Base-by-base conservation (phyloP, 2,329 filamentous ascomycete species). In the Pseudogymnoascus sp. region DNA sequence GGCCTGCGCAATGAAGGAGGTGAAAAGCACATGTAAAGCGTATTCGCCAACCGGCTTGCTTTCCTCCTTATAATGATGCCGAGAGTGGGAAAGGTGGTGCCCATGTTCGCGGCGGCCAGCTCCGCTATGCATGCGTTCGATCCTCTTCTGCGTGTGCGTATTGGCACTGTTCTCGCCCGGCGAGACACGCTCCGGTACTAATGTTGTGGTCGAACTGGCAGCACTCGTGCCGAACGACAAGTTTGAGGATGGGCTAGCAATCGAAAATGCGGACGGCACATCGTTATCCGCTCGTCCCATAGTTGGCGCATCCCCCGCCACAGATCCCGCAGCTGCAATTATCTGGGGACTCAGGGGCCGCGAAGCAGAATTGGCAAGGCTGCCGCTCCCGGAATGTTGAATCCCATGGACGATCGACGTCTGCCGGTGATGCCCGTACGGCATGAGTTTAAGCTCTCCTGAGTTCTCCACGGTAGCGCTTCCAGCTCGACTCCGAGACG, bases 401-500 rank as follows among this genome's bases (percentile, higher is more conserved):
- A 96, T 87, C 71, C 94, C 93, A 84, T 97, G 91, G 63, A 97
- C 92, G 69, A 97, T 97, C 58, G 93, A 97, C 0, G 93, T 96
- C 78, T 99, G 92, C 62, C 94, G 88, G 76, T 97, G 92, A 75
- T 99, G 92, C 64, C 90, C 91, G 80, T 97, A 86, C 45, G 45
- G 45, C 45, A 55, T 55, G 45, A 55, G 45, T 55, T 55, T 55
- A 55, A 33, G 45, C 25, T 55, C 45, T 33, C 45, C 45, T 19
- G 28, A 55, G n/a, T 19, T 33, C 45, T 55, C 45, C n/a, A 55
- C 45, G 8, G 14, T 33, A 19, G 45, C 45, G 28, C 45, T 55
- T 33, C 45, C 45, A 33, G 45, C 45, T 19, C 45, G 45, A 33
- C 25, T 33, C 45, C 45, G 45, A 12, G 45, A 55, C 1, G 45